These are phyloP conservation scores for Lathyrus tuberosus DNA, from an alignment of 306 rosid genomes.

Conservation along the genomic window DNA sequence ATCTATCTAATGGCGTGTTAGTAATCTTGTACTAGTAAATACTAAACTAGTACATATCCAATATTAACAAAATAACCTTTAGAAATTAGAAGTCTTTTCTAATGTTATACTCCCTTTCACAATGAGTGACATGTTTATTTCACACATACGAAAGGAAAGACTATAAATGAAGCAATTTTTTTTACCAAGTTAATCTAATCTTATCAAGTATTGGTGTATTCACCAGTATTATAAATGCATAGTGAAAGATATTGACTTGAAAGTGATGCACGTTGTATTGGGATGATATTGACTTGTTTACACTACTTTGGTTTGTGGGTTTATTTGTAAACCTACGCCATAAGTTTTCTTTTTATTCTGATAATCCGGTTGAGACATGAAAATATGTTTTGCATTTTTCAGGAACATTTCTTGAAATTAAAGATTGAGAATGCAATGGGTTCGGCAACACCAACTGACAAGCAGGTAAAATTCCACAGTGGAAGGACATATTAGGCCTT, in stretches of 20 bases:
- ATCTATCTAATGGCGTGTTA: neutral
- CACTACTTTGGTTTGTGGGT: constrained; percentile 1
- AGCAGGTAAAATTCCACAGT: constrained; percentile 62
- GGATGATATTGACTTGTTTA: neutral
- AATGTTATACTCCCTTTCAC: no score
- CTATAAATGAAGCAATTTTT: no score
- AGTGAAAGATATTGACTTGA: no score
- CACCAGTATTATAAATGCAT: no score
- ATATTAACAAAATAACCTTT: no score
- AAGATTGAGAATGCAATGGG: constrained; percentile 90
- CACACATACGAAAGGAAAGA: no score
- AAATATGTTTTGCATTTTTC: constrained; percentile 38
- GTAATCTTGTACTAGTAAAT: neutral
- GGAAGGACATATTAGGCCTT: constrained; percentile 5
- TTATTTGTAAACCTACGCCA: constrained; percentile 3
- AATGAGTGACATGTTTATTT: no score
- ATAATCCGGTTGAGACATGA: constrained; percentile 25
- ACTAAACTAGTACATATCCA: no score
- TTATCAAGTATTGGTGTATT: no score
- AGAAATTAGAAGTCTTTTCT: no score
- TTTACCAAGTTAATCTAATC: no score
- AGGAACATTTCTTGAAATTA: constrained; percentile 86
- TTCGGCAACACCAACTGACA: constrained; percentile 69
- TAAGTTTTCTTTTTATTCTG: neutral
- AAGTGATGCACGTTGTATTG: no score